phyloP scores from a whole-genome alignment of 768 basidiomycete genomes.

The Obba rivulosa region DNA sequence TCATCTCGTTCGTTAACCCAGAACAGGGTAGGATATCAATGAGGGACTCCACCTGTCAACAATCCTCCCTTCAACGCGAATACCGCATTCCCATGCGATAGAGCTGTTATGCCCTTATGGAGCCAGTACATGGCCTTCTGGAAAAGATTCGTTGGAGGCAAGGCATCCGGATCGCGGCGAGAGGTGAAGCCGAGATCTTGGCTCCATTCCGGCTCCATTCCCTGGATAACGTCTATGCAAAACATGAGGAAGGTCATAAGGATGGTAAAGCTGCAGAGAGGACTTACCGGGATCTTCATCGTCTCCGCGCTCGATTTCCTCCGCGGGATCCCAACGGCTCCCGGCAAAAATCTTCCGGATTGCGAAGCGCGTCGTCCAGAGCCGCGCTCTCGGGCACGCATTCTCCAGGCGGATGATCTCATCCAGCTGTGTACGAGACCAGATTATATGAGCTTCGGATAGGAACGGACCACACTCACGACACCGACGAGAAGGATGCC shows the following conservation, averaged over 20 bases:
- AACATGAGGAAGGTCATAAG: background rate
- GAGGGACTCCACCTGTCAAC: slow-evolving; percentile 42
- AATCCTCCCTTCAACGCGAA: slow-evolving; percentile 70
- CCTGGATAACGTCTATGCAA: slow-evolving; percentile 48
- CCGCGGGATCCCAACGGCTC: slow-evolving; percentile 42
- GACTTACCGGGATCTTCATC: slow-evolving; percentile 63
- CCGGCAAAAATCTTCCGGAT: slow-evolving; percentile 29
- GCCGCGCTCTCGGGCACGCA: slow-evolving; percentile 29
- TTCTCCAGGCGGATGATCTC: slow-evolving; percentile 54
- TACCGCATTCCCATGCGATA: slow-evolving; percentile 55
- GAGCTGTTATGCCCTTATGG: slow-evolving; percentile 33
- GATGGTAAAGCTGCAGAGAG: background rate
- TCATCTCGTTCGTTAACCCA: background rate
- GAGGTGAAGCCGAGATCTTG: slow-evolving; percentile 53
- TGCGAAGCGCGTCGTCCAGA: slow-evolving; percentile 54
- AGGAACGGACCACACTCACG: slow-evolving; percentile 22
- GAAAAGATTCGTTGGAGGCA: slow-evolving; percentile 59
- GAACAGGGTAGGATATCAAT: background rate
- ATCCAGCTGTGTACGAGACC: slow-evolving; percentile 39
- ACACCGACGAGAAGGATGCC: slow-evolving; percentile 25
- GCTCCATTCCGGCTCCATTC: slow-evolving; percentile 36
- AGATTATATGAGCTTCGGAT: slow-evolving; percentile 29
- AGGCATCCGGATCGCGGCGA: slow-evolving; percentile 66
- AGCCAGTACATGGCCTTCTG: slow-evolving; percentile 45
- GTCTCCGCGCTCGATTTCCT: slow-evolving; percentile 32